These are phyloP conservation scores for Russula vinacea DNA, from an alignment of 768 basidiomycete genomes.

Conservation along the genomic window DNA sequence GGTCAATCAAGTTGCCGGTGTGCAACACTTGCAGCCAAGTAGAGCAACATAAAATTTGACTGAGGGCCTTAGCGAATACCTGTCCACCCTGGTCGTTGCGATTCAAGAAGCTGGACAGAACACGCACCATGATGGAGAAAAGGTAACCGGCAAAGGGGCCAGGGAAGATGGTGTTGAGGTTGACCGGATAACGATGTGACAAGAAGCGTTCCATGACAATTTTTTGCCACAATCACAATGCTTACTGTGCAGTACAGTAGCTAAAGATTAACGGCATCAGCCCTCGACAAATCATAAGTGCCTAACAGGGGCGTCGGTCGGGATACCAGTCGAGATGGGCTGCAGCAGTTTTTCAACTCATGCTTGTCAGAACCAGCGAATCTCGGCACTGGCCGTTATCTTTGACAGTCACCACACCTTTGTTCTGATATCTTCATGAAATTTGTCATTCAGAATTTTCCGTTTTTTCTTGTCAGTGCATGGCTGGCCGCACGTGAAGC, in stretches of 20 bases:
- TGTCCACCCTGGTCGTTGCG: neutral
- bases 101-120: neutral
- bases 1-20: neutral
- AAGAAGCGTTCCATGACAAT: neutral
- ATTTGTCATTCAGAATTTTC: constrained; percentile 8
- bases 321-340: neutral
- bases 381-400: constrained; percentile 11
- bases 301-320: neutral
- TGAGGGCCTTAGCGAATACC: neutral
- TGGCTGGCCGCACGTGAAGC: constrained; percentile 6
- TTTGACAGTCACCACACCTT: constrained; percentile 7
- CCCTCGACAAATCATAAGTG: neutral
- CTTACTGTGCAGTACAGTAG: neutral
- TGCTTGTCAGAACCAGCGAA: neutral
- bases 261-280: neutral
- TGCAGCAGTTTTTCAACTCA: neutral
- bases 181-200: neutral
- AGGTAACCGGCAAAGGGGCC: neutral
- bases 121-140: neutral
- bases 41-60: neutral
- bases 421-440: constrained; percentile 18
- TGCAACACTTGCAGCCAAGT: neutral
- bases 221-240: neutral
- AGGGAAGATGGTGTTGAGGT: neutral
- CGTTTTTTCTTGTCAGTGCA: neutral